Percentiles rank a stretch among this genome's conserved stretches.
phyloP scores from a whole-genome alignment of 2,329 filamentous ascomycete species.

The Sclerotinia trifoliorum region DNA sequence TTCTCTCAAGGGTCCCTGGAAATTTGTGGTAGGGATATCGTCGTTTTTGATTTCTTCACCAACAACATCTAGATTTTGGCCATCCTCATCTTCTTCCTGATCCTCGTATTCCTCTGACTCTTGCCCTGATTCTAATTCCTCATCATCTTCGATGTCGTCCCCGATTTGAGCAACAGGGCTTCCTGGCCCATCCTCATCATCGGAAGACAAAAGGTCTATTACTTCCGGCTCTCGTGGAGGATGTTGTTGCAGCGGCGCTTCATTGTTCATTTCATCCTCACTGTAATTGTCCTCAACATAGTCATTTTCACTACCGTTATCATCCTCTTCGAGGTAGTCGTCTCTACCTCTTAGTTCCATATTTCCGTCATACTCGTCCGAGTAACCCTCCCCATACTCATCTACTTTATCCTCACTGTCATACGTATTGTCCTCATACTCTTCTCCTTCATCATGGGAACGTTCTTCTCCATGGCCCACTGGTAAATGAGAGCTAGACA shows the following conservation, averaged over 20 bases:
- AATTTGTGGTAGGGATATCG: not conserved
- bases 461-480: not conserved
- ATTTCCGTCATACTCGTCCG: conserved; percentile 38
- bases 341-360: not conserved
- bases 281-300: conserved; percentile 32
- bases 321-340: not conserved
- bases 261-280: conserved; percentile 32
- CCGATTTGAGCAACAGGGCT: not conserved
- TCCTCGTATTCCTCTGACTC: conserved; percentile 12
- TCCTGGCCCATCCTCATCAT: conserved; percentile 24
- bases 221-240: conserved; percentile 31
- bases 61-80: not conserved
- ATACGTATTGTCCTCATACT: not conserved
- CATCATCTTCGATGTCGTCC: conserved; percentile 19
- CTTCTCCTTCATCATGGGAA: conserved; percentile 13
- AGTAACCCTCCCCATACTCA: conserved; percentile 30
- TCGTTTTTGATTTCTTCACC: not conserved
- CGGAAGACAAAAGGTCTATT: conserved; percentile 40
- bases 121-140: conserved; percentile 22
- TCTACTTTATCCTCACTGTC: conserved; percentile 8
- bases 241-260: conserved; percentile 24
- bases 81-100: conserved; percentile 18
- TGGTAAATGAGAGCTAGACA: not conserved
- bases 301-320: conserved; percentile 19
- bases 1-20: not conserved